These are phyloP conservation scores for Diaporthe sp. DNA, from an alignment of 2,329 filamentous ascomycete species.

Conservation along the genomic window DNA sequence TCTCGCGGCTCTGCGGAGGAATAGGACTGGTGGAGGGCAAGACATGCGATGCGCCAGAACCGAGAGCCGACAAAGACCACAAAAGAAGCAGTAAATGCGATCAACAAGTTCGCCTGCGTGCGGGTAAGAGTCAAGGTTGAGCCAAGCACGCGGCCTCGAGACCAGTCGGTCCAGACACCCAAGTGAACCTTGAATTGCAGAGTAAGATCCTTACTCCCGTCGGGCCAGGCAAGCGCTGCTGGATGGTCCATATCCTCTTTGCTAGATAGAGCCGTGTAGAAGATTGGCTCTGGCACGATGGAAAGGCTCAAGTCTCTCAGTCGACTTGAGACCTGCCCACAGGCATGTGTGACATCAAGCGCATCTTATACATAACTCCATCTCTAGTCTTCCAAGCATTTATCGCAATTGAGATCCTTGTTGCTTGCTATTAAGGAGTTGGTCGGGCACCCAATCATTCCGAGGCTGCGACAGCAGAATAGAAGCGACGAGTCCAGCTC, in stretches of 20 bases:
- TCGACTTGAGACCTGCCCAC: neutral
- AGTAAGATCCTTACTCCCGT: neutral
- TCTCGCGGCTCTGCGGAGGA: constrained; percentile 38
- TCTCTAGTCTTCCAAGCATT: neutral
- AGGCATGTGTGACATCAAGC: neutral
- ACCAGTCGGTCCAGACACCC: constrained; percentile 48
- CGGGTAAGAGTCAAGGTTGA: constrained; percentile 45
- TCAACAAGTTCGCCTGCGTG: constrained; percentile 44
- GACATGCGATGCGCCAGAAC: constrained; percentile 40
- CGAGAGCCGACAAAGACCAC: constrained; percentile 40
- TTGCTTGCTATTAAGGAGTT: neutral
- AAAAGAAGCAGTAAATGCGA: constrained; percentile 48
- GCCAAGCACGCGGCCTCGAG: constrained; percentile 43
- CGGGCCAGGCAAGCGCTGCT: neutral
- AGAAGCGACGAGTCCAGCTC: neutral
- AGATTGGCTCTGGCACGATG: neutral
- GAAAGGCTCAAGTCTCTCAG: neutral
- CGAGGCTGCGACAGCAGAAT: neutral
- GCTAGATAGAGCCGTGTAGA: neutral
- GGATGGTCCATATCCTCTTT: neutral
- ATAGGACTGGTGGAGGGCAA: constrained; percentile 37
- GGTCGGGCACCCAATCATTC: neutral
- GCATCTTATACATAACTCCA: neutral
- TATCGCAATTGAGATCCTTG: neutral
- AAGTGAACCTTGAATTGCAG: constrained; percentile 37